Conservation (phyloP, 1,284 basidiomycete genomes). For the Irpex lacteus region DNA sequence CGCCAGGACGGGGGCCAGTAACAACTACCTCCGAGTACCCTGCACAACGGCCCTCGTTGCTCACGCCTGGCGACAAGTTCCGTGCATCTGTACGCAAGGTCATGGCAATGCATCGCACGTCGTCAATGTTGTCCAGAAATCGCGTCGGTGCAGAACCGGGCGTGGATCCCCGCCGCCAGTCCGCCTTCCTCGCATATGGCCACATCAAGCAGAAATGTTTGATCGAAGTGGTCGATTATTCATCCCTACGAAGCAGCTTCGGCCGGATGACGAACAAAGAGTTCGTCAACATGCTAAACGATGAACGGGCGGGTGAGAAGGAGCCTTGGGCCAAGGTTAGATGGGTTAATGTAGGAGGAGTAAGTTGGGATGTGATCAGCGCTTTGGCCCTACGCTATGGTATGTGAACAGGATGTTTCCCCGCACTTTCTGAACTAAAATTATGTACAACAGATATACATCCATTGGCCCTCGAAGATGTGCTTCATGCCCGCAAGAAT, state of each 20-base stretch:
- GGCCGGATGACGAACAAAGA: slow-evolving; percentile 53
- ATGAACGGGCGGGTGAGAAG: slow-evolving; percentile 35
- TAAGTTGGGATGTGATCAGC: slow-evolving; percentile 72
- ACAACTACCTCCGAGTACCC: background rate
- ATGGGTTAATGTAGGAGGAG: slow-evolving; percentile 70
- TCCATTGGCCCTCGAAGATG: slow-evolving; percentile 66
- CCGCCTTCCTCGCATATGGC: slow-evolving; percentile 47
- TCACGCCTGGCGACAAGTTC: slow-evolving; percentile 46
- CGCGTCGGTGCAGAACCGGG: slow-evolving; percentile 61
- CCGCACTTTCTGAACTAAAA: too few relatives aligned
- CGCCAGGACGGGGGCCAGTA: background rate
- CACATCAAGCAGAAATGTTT: slow-evolving; percentile 54
- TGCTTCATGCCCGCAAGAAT: slow-evolving; percentile 54
- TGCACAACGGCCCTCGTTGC: slow-evolving; percentile 2
- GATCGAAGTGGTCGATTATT: slow-evolving; percentile 65
- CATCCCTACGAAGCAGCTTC: slow-evolving; percentile 46
- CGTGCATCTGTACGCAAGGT: slow-evolving; percentile 50
- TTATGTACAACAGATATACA: slow-evolving; percentile 48
- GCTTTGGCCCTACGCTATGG: slow-evolving; percentile 61
- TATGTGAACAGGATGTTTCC: slow-evolving; percentile 23
- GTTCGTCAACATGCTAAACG: slow-evolving; percentile 49
- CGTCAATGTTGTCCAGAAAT: slow-evolving; percentile 35
- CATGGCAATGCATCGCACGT: slow-evolving; percentile 53
- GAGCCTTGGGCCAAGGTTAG: slow-evolving; percentile 60
- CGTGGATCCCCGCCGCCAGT: slow-evolving; percentile 52